phyloP scores from a whole-genome alignment of 225 moss, liverwort and hornwort species.

The Antitrichia curtipendula region DNA sequence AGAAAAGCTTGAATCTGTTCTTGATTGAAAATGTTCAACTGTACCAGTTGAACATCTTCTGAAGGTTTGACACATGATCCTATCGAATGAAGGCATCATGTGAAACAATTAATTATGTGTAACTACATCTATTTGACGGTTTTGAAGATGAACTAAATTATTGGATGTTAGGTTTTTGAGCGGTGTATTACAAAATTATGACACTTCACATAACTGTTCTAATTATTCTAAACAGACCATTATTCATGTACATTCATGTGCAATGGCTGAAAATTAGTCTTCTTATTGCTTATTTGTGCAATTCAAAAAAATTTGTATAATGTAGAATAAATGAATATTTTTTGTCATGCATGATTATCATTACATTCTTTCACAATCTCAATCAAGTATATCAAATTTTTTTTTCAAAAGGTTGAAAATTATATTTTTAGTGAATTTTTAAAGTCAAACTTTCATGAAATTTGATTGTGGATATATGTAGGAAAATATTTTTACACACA shows the following conservation, averaged over 20 bases:
- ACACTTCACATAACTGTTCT: not conserved
- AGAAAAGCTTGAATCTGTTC: not conserved
- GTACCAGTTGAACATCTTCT: not conserved
- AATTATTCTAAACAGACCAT: too few species aligned
- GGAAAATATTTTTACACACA: accelerated
- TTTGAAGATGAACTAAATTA: not conserved
- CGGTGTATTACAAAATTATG: not conserved
- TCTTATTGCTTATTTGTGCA: not conserved
- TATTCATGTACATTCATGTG: not conserved
- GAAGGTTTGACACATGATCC: not conserved
- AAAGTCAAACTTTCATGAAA: not conserved
- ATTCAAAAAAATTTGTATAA: not conserved
- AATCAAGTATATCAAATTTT: not conserved
- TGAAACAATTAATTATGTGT: not conserved
- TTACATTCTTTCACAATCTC: not conserved
- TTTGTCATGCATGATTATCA: not conserved
- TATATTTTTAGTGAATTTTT: not conserved
- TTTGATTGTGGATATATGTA: not conserved
- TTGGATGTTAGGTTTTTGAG: not conserved
- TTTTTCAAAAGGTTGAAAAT: not conserved
- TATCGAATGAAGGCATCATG: not conserved
- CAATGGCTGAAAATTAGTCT: not conserved
- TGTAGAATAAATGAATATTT: not conserved
- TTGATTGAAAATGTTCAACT: not conserved
- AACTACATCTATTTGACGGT: not conserved